phyloP scores from a whole-genome alignment of 805 yeast species.

The Saccharomycopsis sp. region DNA sequence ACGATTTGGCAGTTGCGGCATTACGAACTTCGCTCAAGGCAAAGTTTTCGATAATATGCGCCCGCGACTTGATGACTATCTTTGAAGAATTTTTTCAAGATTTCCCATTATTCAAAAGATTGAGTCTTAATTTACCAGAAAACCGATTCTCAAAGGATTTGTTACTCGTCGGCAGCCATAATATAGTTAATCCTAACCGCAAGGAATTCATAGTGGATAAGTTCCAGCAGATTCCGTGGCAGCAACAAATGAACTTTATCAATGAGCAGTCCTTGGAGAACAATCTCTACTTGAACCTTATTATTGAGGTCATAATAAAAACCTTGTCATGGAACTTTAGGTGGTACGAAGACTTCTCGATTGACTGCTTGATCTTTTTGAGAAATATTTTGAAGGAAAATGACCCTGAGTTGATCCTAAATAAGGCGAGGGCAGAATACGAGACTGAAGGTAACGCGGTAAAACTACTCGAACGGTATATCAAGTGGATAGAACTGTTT shows the following conservation, averaged over 20 bases:
- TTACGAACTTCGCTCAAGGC: constrained; percentile 47
- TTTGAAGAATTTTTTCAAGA: constrained; percentile 31
- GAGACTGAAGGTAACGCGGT: constrained; percentile 26
- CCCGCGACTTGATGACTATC: constrained; percentile 42
- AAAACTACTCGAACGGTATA: constrained; percentile 18
- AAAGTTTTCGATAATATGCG: constrained; percentile 57
- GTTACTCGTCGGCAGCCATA: constrained; percentile 24
- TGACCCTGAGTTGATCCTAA: constrained; percentile 29
- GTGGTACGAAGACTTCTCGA: constrained; percentile 54
- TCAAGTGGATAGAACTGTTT: constrained; percentile 21
- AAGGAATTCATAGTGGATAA: constrained; percentile 18
- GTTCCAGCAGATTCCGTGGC: constrained; percentile 9
- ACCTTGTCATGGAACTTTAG: constrained; percentile 56
- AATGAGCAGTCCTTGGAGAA: constrained; percentile 22
- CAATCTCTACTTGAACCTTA: constrained; percentile 30
- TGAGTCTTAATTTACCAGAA: constrained; percentile 22
- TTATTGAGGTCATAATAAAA: constrained; percentile 39
- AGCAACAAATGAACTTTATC: constrained; percentile 21
- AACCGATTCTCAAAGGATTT: constrained; percentile 17
- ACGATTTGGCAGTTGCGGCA: constrained; percentile 44
- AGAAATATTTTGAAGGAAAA: constrained; percentile 34
- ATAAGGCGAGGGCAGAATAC: constrained; percentile 26
- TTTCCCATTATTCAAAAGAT: constrained; percentile 23
- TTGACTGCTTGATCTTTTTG: constrained; percentile 38
- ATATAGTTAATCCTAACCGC: constrained; percentile 18